Evolutionary conservation across 2,329 filamentous ascomycete genomes (phyloP).

Genomic region (Chalaropsis ovoidea): DNA sequence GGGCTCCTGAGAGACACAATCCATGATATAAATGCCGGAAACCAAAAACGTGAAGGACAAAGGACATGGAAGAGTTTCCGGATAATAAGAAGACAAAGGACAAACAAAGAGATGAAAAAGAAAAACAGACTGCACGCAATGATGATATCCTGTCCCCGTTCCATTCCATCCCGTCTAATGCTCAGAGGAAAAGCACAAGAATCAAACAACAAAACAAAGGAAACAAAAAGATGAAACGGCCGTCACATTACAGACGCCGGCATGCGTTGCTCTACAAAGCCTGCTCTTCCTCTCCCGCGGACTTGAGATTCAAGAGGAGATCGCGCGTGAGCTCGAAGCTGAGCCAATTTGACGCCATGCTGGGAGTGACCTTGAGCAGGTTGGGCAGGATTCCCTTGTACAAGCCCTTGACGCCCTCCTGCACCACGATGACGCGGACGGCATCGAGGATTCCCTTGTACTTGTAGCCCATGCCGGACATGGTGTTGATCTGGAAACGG

Average conservation of each 20-base stretch:
- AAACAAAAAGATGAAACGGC: background rate
- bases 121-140: conserved; percentile 1
- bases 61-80: background rate
- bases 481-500: conserved; percentile 96
- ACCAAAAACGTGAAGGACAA: background rate
- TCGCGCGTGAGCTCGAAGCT: conserved; percentile 93
- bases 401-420: conserved; percentile 75
- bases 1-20: background rate
- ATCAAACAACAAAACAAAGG: conserved; percentile 1
- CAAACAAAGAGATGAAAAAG: background rate
- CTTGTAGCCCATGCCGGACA: conserved; percentile 95
- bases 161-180: conserved; percentile 12
- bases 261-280: conserved; percentile 20
- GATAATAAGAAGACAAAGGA: background rate
- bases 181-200: conserved; percentile 9
- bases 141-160: conserved; percentile 6
- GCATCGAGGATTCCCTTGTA: conserved; percentile 84
- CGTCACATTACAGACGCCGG: conserved; percentile 1
- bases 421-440: conserved; percentile 64
- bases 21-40: background rate
- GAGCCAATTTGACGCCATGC: conserved; percentile 97
- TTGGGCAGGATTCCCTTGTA: conserved; percentile 97
- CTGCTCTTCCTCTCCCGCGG: conserved; percentile 32
- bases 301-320: conserved; percentile 58
- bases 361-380: conserved; percentile 90